These are phyloP conservation scores for Colletotrichum sp. DNA, from an alignment of 2,329 filamentous ascomycete genomes.

Conservation along the genomic window DNA sequence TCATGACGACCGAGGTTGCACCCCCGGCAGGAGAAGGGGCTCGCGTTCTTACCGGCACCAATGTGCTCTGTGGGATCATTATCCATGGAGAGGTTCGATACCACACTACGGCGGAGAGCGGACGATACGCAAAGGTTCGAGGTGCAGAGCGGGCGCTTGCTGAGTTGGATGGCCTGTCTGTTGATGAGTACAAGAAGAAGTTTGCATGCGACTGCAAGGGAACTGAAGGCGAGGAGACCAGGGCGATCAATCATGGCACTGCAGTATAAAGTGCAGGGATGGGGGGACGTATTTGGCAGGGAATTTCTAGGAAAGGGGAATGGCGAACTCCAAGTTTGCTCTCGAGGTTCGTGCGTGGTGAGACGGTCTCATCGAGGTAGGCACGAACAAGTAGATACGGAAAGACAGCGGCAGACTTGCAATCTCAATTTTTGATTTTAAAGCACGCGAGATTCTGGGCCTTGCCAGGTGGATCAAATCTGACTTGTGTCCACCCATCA, in stretches of 20 bases:
- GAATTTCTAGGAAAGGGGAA: background rate
- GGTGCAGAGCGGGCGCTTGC: constrained; percentile 65
- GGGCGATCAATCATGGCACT: background rate
- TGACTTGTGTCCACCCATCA: background rate
- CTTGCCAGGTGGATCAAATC: background rate
- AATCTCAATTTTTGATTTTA: background rate
- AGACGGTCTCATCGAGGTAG: background rate
- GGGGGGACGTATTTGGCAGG: background rate
- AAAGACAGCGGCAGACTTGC: background rate
- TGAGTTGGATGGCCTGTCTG: constrained; percentile 45
- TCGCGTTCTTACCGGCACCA: constrained; percentile 44
- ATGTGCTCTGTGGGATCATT: constrained; percentile 74
- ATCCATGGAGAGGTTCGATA: constrained; percentile 76
- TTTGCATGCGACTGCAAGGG: constrained; percentile 69
- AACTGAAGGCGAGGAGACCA: constrained; percentile 15
- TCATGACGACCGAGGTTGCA: constrained; percentile 57
- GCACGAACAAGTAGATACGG: background rate
- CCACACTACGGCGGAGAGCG: constrained; percentile 64
- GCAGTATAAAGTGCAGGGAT: background rate
- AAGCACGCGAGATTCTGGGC: background rate
- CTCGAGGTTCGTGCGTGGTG: background rate
- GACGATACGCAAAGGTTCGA: constrained; percentile 74
- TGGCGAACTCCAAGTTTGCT: background rate
- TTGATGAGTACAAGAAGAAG: constrained; percentile 61
- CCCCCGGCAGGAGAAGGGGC: constrained; percentile 43